These are phyloP conservation scores for Narthecium ossifragum DNA, from an alignment of 106 monocot species.

Conservation along the genomic window DNA sequence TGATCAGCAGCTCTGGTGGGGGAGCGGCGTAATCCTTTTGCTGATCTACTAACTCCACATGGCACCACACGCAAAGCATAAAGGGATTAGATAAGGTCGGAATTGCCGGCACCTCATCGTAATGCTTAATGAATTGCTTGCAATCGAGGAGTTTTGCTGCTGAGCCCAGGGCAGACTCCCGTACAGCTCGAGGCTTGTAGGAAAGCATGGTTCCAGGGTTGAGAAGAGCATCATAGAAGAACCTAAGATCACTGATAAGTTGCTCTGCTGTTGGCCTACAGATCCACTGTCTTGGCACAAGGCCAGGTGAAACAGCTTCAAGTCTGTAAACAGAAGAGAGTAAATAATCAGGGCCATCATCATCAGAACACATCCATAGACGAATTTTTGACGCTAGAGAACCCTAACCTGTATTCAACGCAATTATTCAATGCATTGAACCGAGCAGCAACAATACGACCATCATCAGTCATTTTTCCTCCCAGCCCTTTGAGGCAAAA, in stretches of 20 bases:
- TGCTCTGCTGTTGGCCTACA: conserved; percentile 24
- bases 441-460: conserved; percentile 23
- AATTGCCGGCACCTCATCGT: conserved; percentile 7
- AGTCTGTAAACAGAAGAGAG: conserved; percentile 28
- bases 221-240: conserved; percentile 49
- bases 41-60: conserved; percentile 36
- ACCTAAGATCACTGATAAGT: conserved; percentile 47
- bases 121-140: conserved; percentile 76
- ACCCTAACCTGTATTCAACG: conserved; percentile 79
- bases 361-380: no score
- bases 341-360: not conserved
- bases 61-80: conserved; percentile 36
- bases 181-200: conserved; percentile 21
- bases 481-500: conserved; percentile 47
- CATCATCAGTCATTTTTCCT: conserved; percentile 28
- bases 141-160: conserved; percentile 64
- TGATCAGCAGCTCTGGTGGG: conserved; percentile 55
- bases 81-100: conserved; percentile 1
- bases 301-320: conserved; percentile 7
- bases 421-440: conserved; percentile 41
- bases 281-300: not conserved
- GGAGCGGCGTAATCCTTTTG: conserved; percentile 23
- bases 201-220: conserved; percentile 53
- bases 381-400: no score
- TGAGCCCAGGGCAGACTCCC: conserved; percentile 9